These are phyloP conservation scores for Rhizopogon rudus DNA, from an alignment of 768 basidiomycete species.

Conservation along the genomic window DNA sequence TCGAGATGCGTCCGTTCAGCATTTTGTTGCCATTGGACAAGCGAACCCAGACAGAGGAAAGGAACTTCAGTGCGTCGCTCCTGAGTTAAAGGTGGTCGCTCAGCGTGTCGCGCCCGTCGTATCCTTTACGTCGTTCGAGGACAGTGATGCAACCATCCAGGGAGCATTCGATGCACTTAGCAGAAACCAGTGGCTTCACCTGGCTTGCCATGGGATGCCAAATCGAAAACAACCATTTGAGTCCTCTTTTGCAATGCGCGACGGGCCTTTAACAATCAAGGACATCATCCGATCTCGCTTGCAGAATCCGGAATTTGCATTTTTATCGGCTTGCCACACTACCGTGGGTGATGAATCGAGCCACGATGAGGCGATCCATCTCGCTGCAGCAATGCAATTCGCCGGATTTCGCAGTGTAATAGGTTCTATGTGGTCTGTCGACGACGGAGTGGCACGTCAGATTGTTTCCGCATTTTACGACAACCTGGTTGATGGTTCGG, in stretches of 20 bases:
- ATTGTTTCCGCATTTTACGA: not conserved
- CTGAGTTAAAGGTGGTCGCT: not conserved
- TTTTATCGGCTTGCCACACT: slow-evolving; percentile 21
- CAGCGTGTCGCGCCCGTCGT: not conserved
- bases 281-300: slow-evolving; percentile 8
- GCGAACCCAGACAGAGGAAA: slow-evolving; percentile 1
- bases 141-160: not conserved
- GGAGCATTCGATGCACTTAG: slow-evolving; percentile 2
- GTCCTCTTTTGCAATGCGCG: slow-evolving; percentile 12
- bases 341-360: slow-evolving; percentile 10
- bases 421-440: slow-evolving; percentile 19
- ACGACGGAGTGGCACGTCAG: slow-evolving; percentile 8
- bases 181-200: slow-evolving; percentile 10
- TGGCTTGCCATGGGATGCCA: slow-evolving; percentile 17
- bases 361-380: slow-evolving; percentile 16
- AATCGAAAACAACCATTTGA: slow-evolving; percentile 6
- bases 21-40: slow-evolving; percentile 15
- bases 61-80: not conserved
- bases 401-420: slow-evolving; percentile 17
- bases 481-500: not conserved
- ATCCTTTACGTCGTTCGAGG: not conserved
- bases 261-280: slow-evolving; percentile 7
- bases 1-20: not conserved
- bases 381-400: slow-evolving; percentile 18
- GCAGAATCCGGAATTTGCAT: slow-evolving; percentile 10